phyloP scores from a whole-genome alignment of 2,329 filamentous ascomycete species.

The Cladosporium sp. region DNA sequence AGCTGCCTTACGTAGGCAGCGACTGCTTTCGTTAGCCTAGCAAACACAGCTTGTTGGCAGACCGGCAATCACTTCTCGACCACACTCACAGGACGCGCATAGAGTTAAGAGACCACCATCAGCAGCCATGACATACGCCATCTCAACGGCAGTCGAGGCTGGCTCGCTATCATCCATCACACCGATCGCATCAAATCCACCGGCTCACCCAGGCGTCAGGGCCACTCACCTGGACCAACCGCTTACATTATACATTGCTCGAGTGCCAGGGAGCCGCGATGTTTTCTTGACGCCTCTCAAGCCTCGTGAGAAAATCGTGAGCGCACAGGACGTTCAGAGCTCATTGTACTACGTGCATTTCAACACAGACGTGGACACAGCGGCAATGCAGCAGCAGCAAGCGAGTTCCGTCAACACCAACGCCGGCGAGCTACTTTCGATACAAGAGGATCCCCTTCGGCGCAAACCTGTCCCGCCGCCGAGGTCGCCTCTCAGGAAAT shows the following conservation, averaged over 20 bases:
- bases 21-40: no score
- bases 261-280: slow-evolving; percentile 88
- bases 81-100: no score
- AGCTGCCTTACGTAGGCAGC: no score
- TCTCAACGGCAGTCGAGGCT: slow-evolving; percentile 57
- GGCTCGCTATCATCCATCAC: slow-evolving; percentile 76
- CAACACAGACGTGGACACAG: slow-evolving; percentile 53
- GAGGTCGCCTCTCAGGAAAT: slow-evolving; percentile 10
- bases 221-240: slow-evolving; percentile 62
- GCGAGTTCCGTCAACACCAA: slow-evolving; percentile 18
- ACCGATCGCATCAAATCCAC: slow-evolving; percentile 75
- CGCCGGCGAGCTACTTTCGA: slow-evolving; percentile 16
- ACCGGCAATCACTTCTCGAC: no score
- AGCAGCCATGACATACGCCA: slow-evolving; percentile 21
- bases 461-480: slow-evolving; percentile 18
- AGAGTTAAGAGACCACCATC: not conserved
- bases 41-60: no score
- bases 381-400: slow-evolving; percentile 27
- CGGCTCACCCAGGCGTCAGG: slow-evolving; percentile 60
- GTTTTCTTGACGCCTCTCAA: slow-evolving; percentile 88
- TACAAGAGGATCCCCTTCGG: slow-evolving; percentile 13
- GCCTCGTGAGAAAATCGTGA: slow-evolving; percentile 82
- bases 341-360: slow-evolving; percentile 91
- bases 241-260: slow-evolving; percentile 81
- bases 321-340: slow-evolving; percentile 74